Evolutionary conservation across 75 land plant genomes (phyloP).

Genomic region (Adiantum capillusveneris): DNA sequence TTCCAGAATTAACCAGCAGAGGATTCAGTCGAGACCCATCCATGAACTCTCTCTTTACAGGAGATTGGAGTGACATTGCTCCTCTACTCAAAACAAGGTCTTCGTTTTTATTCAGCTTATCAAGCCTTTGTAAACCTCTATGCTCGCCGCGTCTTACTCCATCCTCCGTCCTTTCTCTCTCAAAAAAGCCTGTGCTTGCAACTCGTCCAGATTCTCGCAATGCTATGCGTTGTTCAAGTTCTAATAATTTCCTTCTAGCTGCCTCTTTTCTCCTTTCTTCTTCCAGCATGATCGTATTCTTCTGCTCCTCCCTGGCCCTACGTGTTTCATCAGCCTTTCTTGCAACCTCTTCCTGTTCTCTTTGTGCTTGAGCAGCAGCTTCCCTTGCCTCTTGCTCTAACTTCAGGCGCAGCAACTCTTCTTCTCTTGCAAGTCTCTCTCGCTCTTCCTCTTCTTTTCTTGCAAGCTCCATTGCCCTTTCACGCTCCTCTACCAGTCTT

Average conservation of each 20-base stretch:
- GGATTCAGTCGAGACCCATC: too few species aligned
- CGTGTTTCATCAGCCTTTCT: slow-evolving; percentile 64
- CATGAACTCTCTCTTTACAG: too few species aligned
- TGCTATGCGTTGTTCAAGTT: slow-evolving; percentile 84
- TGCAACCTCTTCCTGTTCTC: slow-evolving; percentile 58
- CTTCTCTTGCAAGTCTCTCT: slow-evolving; percentile 54
- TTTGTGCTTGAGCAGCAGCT: slow-evolving; percentile 86
- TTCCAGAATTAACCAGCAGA: too few species aligned
- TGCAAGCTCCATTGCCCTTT: slow-evolving; percentile 73
- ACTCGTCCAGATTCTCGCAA: slow-evolving; percentile 43
- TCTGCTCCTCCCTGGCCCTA: slow-evolving; percentile 82
- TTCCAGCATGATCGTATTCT: slow-evolving; percentile 49
- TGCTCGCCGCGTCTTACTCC: too few species aligned
- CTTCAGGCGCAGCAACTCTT: slow-evolving; percentile 51
- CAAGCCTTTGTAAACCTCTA: too few species aligned
- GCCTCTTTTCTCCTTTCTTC: slow-evolving; percentile 95
- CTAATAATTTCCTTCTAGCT: slow-evolving; percentile 75
- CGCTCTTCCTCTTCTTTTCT: slow-evolving; percentile 88
- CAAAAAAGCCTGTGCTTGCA: too few species aligned
- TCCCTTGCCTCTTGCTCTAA: slow-evolving; percentile 87
- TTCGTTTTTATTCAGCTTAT: too few species aligned
- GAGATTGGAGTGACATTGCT: too few species aligned
- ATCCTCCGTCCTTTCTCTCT: slow-evolving; percentile 26
- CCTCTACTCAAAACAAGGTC: too few species aligned
- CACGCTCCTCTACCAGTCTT: slow-evolving; percentile 71